phyloP scores from a whole-genome alignment of 805 yeast species.

The Metschnikowia rubicola region DNA sequence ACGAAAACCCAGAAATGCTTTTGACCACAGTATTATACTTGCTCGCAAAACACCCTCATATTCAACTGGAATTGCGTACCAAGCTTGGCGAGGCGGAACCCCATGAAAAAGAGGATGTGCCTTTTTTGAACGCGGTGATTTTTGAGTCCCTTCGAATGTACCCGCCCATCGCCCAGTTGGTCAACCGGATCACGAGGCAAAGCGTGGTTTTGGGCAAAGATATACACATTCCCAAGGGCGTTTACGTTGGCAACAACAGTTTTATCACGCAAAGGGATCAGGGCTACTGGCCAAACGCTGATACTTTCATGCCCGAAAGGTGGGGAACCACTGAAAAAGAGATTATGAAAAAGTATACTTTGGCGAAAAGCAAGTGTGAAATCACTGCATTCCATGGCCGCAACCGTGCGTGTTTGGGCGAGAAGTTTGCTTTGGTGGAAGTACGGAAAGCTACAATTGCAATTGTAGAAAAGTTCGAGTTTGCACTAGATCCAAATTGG shows the following conservation, averaged over 20 bases:
- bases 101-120: slow-evolving; percentile 7
- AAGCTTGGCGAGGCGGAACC: neutral
- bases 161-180: slow-evolving; percentile 57
- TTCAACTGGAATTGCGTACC: slow-evolving; percentile 31
- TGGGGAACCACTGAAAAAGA: slow-evolving; percentile 47
- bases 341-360: slow-evolving; percentile 37
- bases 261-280: slow-evolving; percentile 48
- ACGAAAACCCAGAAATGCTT: slow-evolving; percentile 57
- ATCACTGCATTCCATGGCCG: slow-evolving; percentile 59
- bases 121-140: slow-evolving; percentile 33
- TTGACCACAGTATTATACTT: slow-evolving; percentile 46
- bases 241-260: slow-evolving; percentile 55
- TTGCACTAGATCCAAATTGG: slow-evolving; percentile 44
- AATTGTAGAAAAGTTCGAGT: slow-evolving; percentile 33
- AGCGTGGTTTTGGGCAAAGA: slow-evolving; percentile 37
- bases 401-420: slow-evolving; percentile 58
- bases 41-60: slow-evolving; percentile 38
- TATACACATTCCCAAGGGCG: slow-evolving; percentile 46
- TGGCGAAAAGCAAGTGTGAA: slow-evolving; percentile 42
- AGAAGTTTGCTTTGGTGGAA: slow-evolving; percentile 50
- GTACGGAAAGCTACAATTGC: slow-evolving; percentile 37
- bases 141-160: slow-evolving; percentile 48
- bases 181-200: slow-evolving; percentile 45
- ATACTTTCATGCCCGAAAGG: slow-evolving; percentile 44
- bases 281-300: slow-evolving; percentile 42